Evolutionary conservation across 805 yeast genomes (phyloP), one percentile per base, ranked within the genome.

Genomic region (Cyberlindnera nakhonratchasimensis): DNA sequence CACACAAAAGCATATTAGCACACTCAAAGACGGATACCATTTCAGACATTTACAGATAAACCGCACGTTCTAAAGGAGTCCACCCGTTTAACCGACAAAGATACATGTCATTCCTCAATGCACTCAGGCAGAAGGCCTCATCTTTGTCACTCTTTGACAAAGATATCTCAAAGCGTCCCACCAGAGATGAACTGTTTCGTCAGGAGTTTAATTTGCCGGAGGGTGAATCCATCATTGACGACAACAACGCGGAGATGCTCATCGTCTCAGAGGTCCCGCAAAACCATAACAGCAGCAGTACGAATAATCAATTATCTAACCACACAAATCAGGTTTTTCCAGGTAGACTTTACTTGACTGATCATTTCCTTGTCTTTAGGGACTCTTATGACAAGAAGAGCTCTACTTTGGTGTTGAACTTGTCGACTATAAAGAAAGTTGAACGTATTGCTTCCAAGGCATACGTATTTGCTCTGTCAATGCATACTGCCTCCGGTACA

Each of bases 361-460:
- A 79, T 42, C 86, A 83, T 50, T 93, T 79, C 57, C 59, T 93
- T 28, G 77, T 86, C 18, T 91, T 90, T 57, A 71, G 77, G 45
- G 88, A 86, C 52, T 72, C 77, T 6, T 79, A 78, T 52, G 95
- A 88, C 53, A 71, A 73, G 35, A 71, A 79, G 42, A 75, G 80
- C 34, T 84, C 93, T 58, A 73, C 78, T 6, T 76, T 91, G 55
- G 73, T 73, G 3, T 53, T 91, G 22, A 93, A 91, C 47, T 64
- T 93, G 31, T 78, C 90, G 2, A 78, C 96, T 1, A 66, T 93
- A 29, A 80, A 84, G 55, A 81, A 88, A 47, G 95, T 93, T 14
- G 96, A 91, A 59, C 72, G 97, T 40, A 72, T 88, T 17, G 95
- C 95, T 10, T 72, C 87, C 2, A 72, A 80, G 42, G 72, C 86